Base-by-base conservation (phyloP, 108 stramenopile genomes). In the Cyclotella cryptica region DNA sequence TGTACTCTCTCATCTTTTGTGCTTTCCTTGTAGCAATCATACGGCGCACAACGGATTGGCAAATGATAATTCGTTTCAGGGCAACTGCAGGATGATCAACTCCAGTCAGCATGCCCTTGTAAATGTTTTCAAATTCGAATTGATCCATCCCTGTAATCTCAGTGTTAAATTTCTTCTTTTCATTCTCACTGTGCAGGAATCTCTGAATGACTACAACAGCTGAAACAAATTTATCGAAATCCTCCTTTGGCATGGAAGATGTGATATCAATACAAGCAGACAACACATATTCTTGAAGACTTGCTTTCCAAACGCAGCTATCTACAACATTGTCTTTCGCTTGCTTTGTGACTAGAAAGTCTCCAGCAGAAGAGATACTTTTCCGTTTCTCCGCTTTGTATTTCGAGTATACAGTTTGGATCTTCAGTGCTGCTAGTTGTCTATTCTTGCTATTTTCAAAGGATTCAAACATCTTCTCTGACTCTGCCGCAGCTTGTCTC, bases 161-260 rank as follows among this genome's bases (percentile, higher is more conserved):
- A 15, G 9, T 30, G 3, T 41, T 40, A 3, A 62, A 3, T 15
- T 10, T n/a, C 17, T 41, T 62, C 30, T 41, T 40, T 62, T 39
- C 61, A 15, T 35, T 40, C 14, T 41, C 35, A 11, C 24, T 2
- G 35, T 40, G 61, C 18, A 62, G 14, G 19, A 35, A 41, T 39
- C 30, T 41, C 61, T 62, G 61, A 18, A 62, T 62, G 35, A 62
- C 40, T 14, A 40, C 30, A 62, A 62, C 61, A 35, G 61, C 30
- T 40, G 30, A 41, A 40, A 40, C 39, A 62, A 62, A 62, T 13
- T 62, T 26, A 24, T n/a, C 55, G 15, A 41, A 62, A 62, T 35
- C 39, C 30, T 62, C 9, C 3, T 40, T 17, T 39, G 12, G 29
- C 3, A 62, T 40, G 61, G 7, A 19, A 17, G 30, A 35, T 3